Conservation (phyloP, 2,329 filamentous ascomycete species). For the Ophiostoma quercus region DNA sequence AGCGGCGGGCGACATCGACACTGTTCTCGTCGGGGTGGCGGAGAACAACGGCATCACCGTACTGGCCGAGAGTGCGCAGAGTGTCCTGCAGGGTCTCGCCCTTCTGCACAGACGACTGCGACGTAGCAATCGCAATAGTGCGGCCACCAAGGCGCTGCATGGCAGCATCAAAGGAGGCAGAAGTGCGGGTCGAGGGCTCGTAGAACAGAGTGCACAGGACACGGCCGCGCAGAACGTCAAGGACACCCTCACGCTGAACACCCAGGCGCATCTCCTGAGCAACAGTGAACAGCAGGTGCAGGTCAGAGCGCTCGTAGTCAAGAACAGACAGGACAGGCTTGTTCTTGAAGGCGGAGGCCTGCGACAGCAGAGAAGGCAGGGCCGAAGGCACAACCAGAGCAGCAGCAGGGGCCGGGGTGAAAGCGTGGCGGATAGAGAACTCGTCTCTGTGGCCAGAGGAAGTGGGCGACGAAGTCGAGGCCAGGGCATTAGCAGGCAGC, state of each 20-base stretch:
- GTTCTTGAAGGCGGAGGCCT: conserved; percentile 77
- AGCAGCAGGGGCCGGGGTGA: not conserved
- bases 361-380: conserved; percentile 66
- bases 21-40: conserved; percentile 82
- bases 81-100: conserved; percentile 92
- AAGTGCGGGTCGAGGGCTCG: conserved; percentile 93
- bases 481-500: conserved; percentile 20
- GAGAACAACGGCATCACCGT: conserved; percentile 91
- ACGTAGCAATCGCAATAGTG: conserved; percentile 74
- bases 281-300: conserved; percentile 91
- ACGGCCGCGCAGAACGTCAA: conserved; percentile 79
- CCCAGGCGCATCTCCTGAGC: conserved; percentile 96
- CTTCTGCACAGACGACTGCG: conserved; percentile 85
- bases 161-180: conserved; percentile 90
- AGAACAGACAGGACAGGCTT: conserved; percentile 87
- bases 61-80: conserved; percentile 87
- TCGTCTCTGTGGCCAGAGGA: conserved; percentile 37
- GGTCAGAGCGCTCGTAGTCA: conserved; percentile 79
- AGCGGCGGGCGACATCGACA: conserved; percentile 77
- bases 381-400: conserved; percentile 23
- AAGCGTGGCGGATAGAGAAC: not conserved
- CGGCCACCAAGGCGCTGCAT: conserved; percentile 97
- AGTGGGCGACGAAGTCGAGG: conserved; percentile 28
- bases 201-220: conserved; percentile 93
- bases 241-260: conserved; percentile 83